Evolutionary conservation across 2,329 filamentous ascomycete genomes (phyloP), one percentile per base, ranked within the genome.

Genomic region (Didymella lethalis): DNA sequence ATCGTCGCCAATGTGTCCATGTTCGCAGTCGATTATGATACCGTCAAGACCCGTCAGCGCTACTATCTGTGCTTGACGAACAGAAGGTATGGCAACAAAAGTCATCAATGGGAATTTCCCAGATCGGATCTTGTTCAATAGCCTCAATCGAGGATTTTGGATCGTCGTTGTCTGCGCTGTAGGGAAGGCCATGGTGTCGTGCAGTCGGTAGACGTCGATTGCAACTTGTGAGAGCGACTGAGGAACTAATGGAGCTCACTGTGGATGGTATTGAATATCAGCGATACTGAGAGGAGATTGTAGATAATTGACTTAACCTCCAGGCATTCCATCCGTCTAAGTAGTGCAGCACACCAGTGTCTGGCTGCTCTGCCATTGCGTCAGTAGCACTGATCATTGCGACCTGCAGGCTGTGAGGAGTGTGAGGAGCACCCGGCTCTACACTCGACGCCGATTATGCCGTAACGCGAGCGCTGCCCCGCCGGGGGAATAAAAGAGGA

Each of bases 31-130:
- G 26, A 86, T 84, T 73, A 89, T 79, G 10, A 91, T 84, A 82
- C 88, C 90, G 70, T 90, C 88, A 1, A 88, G 81, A 0, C 87
- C 88, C 2, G 83, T 83, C 54, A 86, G 79, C 1, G 89, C 87
- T 47, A 91, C 78, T 18, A 84, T 79, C 57, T 84, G 82, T 32
- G 82, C 82, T 58, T 75, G 70, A 40, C 82, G 79, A 0, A 83
- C 73, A 0, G 80, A 82, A 2, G 80, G 80, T 10, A 84, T 73
- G 28, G 77, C 81, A 67, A 83, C 72, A 64, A 84, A 84, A 4
- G 82, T 83, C 79, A 83, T 78, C 3, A 83, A 56, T 0, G 81
- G 81, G 56, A 72, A 79, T 23, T 76, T 72, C 25, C 73, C 74
- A 14, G 72, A 64, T 54, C 69, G 75, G 62, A 83, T 67, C 36